Percentiles rank a stretch among this genome's conserved stretches.
Conservation (phyloP, 2,329 filamentous ascomycete genomes). For the Penicillium sclerotigenum region DNA sequence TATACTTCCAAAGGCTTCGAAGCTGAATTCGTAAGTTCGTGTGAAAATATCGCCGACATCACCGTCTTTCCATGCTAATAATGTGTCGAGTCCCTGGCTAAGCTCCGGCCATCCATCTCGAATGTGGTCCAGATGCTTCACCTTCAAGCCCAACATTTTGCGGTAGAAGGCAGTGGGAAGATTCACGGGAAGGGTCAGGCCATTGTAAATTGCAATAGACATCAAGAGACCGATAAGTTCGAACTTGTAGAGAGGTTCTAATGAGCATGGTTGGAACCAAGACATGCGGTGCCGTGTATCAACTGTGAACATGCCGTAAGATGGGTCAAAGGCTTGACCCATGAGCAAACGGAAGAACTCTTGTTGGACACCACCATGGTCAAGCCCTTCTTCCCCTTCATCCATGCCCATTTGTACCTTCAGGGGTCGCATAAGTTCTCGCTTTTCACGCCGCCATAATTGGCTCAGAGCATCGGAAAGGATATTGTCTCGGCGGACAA, state of each 20-base stretch:
- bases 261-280: conserved; percentile 81
- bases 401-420: conserved; percentile 85
- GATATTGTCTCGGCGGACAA: conserved; percentile 65
- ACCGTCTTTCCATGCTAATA: conserved; percentile 78
- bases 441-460: conserved; percentile 78
- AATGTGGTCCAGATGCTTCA: conserved; percentile 71
- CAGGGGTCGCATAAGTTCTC: conserved; percentile 78
- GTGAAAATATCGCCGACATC: conserved; percentile 77
- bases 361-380: conserved; percentile 92
- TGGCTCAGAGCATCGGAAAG: conserved; percentile 78
- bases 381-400: conserved; percentile 80
- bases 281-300: conserved; percentile 73
- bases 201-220: conserved; percentile 88
- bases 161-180: conserved; percentile 83
- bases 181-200: conserved; percentile 82
- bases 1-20: conserved; percentile 54
- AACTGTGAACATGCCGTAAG: conserved; percentile 73
- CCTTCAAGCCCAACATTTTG: conserved; percentile 68
- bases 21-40: conserved; percentile 82
- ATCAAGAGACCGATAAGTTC: conserved; percentile 85
- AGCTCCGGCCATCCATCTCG: conserved; percentile 84
- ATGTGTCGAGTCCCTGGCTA: conserved; percentile 66
- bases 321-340: conserved; percentile 71
- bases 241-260: conserved; percentile 84
- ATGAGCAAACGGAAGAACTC: conserved; percentile 90